Evolutionary conservation across 1,139 yeast species (phyloP), one percentile per base, ranked within the genome.

Genomic region (Meyerozyma guilliermondii): DNA sequence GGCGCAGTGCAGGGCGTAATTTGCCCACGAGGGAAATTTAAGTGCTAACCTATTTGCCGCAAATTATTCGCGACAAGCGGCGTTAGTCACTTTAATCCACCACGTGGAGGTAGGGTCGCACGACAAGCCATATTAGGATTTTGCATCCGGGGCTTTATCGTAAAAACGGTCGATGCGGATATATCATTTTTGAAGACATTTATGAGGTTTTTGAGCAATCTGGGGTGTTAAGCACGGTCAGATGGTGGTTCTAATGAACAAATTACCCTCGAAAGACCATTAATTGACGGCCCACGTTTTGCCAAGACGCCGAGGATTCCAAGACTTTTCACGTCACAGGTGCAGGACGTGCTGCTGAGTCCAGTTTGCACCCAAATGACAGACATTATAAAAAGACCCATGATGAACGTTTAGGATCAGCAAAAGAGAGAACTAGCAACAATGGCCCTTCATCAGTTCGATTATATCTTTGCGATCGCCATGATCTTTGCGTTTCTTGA

Each of bases 401-500:
- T 3, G 36, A 4, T n/a, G 24, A 26, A 4, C 11, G 9, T n/a
- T 36, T 9, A 9, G 11, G 26, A 3, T 5, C 36, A 26, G 22
- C 33, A 40, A 39, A 31, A 34, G 54, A 53, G 56, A 5, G 13
- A 2, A 26, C 11, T 7, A 26, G 28, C 28, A 26, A 26, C 28
- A n/a, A 48, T 49, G 26, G 66, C 66, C 44, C 67, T 78, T 49
- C 79, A 74, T 45, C 79, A 80, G 56, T 81, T 80, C 55, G 84
- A 81, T 58, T 81, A 81, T 56, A 70, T 81, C 56, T 77, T 81
- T 55, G 87, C 85, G 4, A 73, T 81, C 47, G 79, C 80, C 41
- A 76, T 82, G 76, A 64, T 83, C 47, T 83, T 84, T 63, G 89
- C 88, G 50, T 81, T 82, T 68, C 68, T 83, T 54, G 89, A 83